A percentile compares a stretch with the other conserved stretches of the same genome.
Evolutionary conservation across 78 protist genomes (phyloP).

Genomic region (Tieghemostelium lacteum): DNA sequence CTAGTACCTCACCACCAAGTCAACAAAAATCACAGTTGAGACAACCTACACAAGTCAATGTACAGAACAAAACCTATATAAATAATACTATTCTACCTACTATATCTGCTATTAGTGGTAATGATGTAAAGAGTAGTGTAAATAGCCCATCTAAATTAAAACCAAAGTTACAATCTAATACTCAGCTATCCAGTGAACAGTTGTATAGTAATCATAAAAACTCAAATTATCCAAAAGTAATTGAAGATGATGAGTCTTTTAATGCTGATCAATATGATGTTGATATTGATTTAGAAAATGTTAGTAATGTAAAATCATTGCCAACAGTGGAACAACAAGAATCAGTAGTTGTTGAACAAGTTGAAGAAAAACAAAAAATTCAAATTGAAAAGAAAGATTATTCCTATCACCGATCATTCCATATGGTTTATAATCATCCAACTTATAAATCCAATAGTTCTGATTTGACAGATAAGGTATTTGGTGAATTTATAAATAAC

Average conservation of each 20-base stretch:
- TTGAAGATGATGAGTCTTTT: constrained; percentile 9
- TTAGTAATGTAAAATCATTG: not conserved
- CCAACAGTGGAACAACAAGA: not conserved
- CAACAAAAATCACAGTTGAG: too few species aligned
- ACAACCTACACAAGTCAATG: too few species aligned
- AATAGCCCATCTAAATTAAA: not conserved
- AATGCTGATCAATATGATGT: constrained; percentile 24
- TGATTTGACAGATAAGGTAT: constrained; percentile 40
- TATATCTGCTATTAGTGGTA: too few species aligned
- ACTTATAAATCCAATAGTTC: constrained; percentile 2
- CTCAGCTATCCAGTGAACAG: too few species aligned
- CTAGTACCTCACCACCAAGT: too few species aligned
- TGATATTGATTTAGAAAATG: constrained; percentile 41
- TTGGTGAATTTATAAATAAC: constrained; percentile 49
- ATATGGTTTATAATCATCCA: constrained; percentile 42
- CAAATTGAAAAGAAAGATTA: constrained; percentile 38
- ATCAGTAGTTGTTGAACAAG: not conserved
- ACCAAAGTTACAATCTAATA: not conserved
- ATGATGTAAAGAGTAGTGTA: too few species aligned
- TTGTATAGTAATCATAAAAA: too few species aligned
- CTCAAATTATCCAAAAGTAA: too few species aligned
- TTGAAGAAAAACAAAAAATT: not conserved
- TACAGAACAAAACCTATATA: too few species aligned
- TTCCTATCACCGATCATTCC: constrained; percentile 25
- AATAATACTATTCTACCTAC: too few species aligned